Evolutionary conservation across 2,329 filamentous ascomycete genomes (phyloP), one percentile per base, ranked within the genome.

Genomic region (Escovopsis sp.): DNA sequence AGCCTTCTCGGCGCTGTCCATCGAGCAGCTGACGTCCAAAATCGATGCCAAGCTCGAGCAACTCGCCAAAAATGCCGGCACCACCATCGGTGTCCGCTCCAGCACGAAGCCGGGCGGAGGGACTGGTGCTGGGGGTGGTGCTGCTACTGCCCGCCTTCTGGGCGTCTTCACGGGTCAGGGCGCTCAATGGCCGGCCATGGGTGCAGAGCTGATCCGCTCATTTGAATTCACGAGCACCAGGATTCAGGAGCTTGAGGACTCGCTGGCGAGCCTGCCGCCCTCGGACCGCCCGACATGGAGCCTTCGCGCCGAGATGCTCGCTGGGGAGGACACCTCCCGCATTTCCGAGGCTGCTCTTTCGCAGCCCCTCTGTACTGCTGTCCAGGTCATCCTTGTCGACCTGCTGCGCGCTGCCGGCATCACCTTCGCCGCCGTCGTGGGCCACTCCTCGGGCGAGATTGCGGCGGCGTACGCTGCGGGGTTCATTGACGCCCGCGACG

Each of bases 401-500:
- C 40, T 48, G 3, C 41, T 54, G 3, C 29, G 35, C 1, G 40
- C 46, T 0, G 53, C 52, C 7, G 53, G 53, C 5, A 37, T 65
- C 10, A 29, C 33, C 1, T 54, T 60, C 13, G 29, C 37, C 3
- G 53, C 52, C 2, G 60, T 63, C 0, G 53, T 65, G 3, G 65
- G 65, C 3, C 65, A 68, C 42, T 67, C 63, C 0, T 62, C 58
- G 1, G 65, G 65, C 2, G 65, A 69, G 41, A 66, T 68, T n/a
- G 63, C 48, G 0, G 65, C 65, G 0, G 67, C 61, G 0, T 70
- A 67, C 40, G 63, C 65, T 0, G 58, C 62, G 0, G 65, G 65
- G 0, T 48, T 58, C 18, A 35, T 72, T 7, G 34, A 26, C 6
- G 37, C 33, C n/a, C 30, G 47, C 5, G 43, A 48, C 25, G 49